Conservation (phyloP, 495 filamentous ascomycete genomes). For the Penicillium cosmopolitanum region DNA sequence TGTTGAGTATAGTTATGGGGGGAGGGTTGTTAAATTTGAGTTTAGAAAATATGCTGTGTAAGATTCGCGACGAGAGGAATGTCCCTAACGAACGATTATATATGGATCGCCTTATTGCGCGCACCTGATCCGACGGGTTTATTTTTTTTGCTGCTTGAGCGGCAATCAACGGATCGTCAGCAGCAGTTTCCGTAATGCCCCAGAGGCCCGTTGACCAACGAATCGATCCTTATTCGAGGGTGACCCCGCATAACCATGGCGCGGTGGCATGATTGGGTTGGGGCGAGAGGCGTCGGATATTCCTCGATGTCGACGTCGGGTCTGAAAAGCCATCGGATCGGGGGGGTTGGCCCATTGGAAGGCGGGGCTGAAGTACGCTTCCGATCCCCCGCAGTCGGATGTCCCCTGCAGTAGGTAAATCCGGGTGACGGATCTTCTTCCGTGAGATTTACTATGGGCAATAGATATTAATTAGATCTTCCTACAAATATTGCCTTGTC, state of each 20-base stretch:
- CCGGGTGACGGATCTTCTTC: too few species aligned
- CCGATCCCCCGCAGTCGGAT: conserved; percentile 7
- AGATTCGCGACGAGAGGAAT: neutral
- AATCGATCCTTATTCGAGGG: conserved; percentile 28
- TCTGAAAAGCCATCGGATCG: conserved; percentile 9
- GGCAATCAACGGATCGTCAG: conserved; percentile 13
- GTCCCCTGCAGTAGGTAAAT: neutral
- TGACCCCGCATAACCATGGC: conserved; percentile 26
- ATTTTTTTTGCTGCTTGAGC: conserved; percentile 8
- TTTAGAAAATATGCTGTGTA: neutral
- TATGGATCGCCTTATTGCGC: conserved; percentile 10
- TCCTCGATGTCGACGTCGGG: conserved; percentile 14
- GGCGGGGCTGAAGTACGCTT: neutral
- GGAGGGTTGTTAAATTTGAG: neutral
- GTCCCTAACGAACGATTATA: neutral
- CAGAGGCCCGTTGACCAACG: conserved; percentile 22
- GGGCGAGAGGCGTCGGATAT: conserved; percentile 19
- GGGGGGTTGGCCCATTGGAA: neutral
- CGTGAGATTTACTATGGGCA: neutral
- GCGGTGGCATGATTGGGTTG: conserved; percentile 23
- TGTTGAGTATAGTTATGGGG: conserved; percentile 15
- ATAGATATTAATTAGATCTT: too few species aligned
- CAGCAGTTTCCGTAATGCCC: neutral
- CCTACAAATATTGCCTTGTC: too few species aligned
- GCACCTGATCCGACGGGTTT: conserved; percentile 21